Evolutionary conservation across 805 yeast genomes (phyloP).

Genomic region (Ogataea populi-albae): DNA sequence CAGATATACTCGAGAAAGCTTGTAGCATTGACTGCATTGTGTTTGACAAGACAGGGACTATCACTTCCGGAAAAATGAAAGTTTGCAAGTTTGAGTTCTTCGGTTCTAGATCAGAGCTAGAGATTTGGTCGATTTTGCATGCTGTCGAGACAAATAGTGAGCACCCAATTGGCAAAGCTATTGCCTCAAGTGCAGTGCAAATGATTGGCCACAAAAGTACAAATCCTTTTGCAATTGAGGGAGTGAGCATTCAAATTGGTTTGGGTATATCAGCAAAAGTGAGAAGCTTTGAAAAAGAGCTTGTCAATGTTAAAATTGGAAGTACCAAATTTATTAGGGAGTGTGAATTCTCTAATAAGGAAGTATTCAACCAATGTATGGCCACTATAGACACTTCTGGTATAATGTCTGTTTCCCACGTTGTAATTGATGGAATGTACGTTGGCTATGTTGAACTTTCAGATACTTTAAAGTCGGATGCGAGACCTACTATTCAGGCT

Average conservation of each 20-base stretch:
- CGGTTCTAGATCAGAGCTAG: conserved; percentile 23
- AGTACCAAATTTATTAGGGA: conserved; percentile 41
- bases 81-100: conserved; percentile 29
- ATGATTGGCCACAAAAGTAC: conserved; percentile 4
- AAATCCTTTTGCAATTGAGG: conserved; percentile 25
- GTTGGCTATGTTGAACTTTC: conserved; percentile 64
- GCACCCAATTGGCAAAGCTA: conserved; percentile 84
- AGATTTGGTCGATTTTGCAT: conserved; percentile 50
- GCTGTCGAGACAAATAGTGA: conserved; percentile 69
- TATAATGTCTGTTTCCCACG: conserved; percentile 28
- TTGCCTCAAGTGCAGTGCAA: conserved; percentile 37
- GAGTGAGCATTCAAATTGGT: conserved; percentile 41
- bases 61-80: conserved; percentile 80
- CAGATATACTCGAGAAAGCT: conserved; percentile 78
- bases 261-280: conserved; percentile 42
- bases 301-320: conserved; percentile 44
- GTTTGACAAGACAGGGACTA: conserved; percentile 95
- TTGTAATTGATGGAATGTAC: conserved; percentile 55
- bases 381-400: conserved; percentile 10
- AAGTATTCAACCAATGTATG: conserved; percentile 16
- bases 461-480: conserved; percentile 67
- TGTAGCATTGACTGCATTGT: conserved; percentile 61
- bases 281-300: conserved; percentile 3
- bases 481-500: conserved; percentile 56
- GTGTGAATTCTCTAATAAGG: conserved; percentile 17